These are phyloP conservation scores for Aegilops speltoides DNA, from an alignment of 176 grass and related monocot genomes.

Conservation along the genomic window DNA sequence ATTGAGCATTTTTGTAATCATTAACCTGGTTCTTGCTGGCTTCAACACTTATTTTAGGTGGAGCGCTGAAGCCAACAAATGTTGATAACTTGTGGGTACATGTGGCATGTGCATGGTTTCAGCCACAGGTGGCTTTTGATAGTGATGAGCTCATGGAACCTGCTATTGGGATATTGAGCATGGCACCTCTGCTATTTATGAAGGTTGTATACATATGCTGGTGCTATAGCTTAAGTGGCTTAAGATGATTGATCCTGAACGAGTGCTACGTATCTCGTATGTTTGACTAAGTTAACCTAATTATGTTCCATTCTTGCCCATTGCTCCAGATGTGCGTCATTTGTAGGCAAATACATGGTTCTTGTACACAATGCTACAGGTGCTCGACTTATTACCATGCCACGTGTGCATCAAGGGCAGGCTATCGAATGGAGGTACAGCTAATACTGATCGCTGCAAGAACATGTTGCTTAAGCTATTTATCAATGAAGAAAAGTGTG, in stretches of 20 bases:
- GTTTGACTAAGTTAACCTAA: constrained; percentile 26
- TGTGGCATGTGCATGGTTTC: constrained; percentile 98
- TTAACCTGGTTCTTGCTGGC: constrained; percentile 27
- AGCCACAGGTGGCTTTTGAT: constrained; percentile 92
- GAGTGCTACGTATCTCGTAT: background rate
- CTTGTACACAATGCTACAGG: constrained; percentile 93
- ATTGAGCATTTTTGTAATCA: constrained; percentile 12
- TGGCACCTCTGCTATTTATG: constrained; percentile 76
- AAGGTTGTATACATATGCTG: constrained; percentile 60
- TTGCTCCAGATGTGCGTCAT: constrained; percentile 88
- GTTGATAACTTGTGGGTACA: constrained; percentile 92
- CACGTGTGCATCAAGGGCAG: constrained; percentile 97
- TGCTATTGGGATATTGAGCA: constrained; percentile 90
- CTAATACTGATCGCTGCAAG: constrained; percentile 21
- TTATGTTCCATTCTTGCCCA: constrained; percentile 23
- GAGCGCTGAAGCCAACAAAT: constrained; percentile 93
- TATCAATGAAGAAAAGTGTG: constrained; percentile 10
- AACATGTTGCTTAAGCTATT: background rate
- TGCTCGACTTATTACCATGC: constrained; percentile 98
- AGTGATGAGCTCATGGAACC: constrained; percentile 97
- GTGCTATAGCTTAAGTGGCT: constrained; percentile 12
- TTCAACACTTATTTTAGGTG: constrained; percentile 56
- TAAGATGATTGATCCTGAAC: background rate
- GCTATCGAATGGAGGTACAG: constrained; percentile 93
- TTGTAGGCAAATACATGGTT: constrained; percentile 98